These are phyloP conservation scores for Candida glaebosa DNA, from an alignment of 805 yeast genomes.

Conservation along the genomic window DNA sequence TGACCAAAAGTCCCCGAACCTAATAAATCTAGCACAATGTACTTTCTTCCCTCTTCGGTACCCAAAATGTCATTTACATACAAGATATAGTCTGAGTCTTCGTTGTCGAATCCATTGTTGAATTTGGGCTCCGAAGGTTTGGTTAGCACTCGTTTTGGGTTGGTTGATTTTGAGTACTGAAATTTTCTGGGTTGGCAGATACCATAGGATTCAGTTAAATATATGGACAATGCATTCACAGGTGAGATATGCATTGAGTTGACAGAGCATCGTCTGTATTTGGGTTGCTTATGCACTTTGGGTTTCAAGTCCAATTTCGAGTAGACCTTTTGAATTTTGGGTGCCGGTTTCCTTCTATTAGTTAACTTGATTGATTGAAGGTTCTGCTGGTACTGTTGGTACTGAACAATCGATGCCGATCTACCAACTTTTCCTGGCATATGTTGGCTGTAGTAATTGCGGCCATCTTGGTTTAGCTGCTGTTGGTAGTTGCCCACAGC, in stretches of 20 bases:
- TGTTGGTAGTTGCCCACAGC: slow-evolving; percentile 17
- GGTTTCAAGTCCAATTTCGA: slow-evolving; percentile 59
- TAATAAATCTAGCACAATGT: slow-evolving; percentile 81
- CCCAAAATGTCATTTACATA: slow-evolving; percentile 95
- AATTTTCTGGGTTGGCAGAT: slow-evolving; percentile 78
- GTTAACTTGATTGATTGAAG: slow-evolving; percentile 20
- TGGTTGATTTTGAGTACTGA: slow-evolving; percentile 76
- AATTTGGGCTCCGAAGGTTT: slow-evolving; percentile 82
- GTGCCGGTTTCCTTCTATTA: slow-evolving; percentile 35
- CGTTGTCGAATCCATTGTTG: slow-evolving; percentile 85
- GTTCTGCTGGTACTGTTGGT: slow-evolving; percentile 30
- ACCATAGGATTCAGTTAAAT: slow-evolving; percentile 74
- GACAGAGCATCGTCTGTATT: slow-evolving; percentile 66
- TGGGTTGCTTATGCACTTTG: slow-evolving; percentile 55
- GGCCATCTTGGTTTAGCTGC: slow-evolving; percentile 8
- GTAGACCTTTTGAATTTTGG: slow-evolving; percentile 43
- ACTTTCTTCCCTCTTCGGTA: slow-evolving; percentile 76
- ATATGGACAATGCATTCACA: slow-evolving; percentile 70
- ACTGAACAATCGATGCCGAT: slow-evolving; percentile 32
- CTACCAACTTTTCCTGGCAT: slow-evolving; percentile 16
- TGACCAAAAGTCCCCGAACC: slow-evolving; percentile 99
- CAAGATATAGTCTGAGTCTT: slow-evolving; percentile 83
- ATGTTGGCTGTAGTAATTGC: slow-evolving; percentile 10
- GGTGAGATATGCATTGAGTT: slow-evolving; percentile 72
- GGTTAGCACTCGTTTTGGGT: slow-evolving; percentile 89